Conservation (phyloP, 2,329 filamentous ascomycete genomes). For the Fusarium lyarnte region DNA sequence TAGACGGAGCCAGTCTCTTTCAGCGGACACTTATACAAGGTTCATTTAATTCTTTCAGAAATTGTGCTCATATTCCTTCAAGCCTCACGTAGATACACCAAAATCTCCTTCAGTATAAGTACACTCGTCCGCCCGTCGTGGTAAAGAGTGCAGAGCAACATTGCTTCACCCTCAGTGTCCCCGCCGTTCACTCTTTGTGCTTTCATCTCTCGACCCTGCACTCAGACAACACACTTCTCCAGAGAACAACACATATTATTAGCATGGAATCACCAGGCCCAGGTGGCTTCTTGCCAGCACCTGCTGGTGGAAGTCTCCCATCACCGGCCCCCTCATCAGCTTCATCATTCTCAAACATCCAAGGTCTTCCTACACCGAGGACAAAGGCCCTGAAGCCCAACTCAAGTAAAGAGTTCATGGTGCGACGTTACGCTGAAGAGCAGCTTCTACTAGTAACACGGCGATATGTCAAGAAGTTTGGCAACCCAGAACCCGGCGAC, state of each 20-base stretch:
- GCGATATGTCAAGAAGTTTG: slow-evolving; percentile 69
- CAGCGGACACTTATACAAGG: not conserved
- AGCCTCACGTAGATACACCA: not conserved
- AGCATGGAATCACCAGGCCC: slow-evolving; percentile 40
- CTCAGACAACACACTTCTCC: not conserved
- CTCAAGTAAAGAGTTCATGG: slow-evolving; percentile 68
- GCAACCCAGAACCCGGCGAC: slow-evolving; percentile 56
- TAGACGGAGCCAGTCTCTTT: not conserved
- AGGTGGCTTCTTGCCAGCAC: slow-evolving; percentile 63
- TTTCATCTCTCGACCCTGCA: not conserved
- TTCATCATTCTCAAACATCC: slow-evolving; percentile 53
- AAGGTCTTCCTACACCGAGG: slow-evolving; percentile 64
- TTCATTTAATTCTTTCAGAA: not conserved
- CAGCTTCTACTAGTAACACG: slow-evolving; percentile 63
- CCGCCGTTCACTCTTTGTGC: not conserved
- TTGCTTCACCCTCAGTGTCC: not conserved
- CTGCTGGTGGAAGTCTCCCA: slow-evolving; percentile 54
- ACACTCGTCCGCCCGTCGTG: not conserved
- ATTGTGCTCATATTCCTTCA: not conserved
- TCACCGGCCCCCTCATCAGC: slow-evolving; percentile 64
- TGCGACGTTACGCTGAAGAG: slow-evolving; percentile 66
- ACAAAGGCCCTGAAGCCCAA: slow-evolving; percentile 62
- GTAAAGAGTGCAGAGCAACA: not conserved
- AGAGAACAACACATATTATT: no score
- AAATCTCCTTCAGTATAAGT: not conserved